Base-by-base conservation (phyloP, 768 basidiomycete species). In the Sporobolomyces phaffii region DNA sequence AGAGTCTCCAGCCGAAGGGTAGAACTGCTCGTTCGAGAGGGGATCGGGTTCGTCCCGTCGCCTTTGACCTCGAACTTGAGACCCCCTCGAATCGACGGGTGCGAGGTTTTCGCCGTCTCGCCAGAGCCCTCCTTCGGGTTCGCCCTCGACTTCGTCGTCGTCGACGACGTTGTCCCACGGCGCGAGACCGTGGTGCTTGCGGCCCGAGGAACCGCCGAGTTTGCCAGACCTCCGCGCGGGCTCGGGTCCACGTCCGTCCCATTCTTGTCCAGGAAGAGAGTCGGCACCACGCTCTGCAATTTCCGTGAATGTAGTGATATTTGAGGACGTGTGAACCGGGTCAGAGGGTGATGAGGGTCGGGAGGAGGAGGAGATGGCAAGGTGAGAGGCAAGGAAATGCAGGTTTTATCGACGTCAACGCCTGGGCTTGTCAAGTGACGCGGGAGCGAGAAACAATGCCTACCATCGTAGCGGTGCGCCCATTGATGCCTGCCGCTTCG, bases 381-480 rank as follows among this genome's bases (percentile, higher is more conserved):
- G 40, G 14, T 24, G 44, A 40, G 10, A 11, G 22, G 24, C 36
- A 22, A 24, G 24, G 28, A 9, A 41, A 53, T 57, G 33, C 17
- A 8, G 10, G 22, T 22, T n/a, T n/a, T n/a, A n/a, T n/a, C n/a
- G 26, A 45, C 28, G 36, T 36, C 52, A 43, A 41, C n/a, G 3
- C 15, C 29, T 28, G 5, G n/a, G 7, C 28, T 34, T 54, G 11
- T 7, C 51, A 50, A 13, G 20, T 1, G 26, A 10, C 28, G 38
- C 9, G 5, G 24, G 3, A 3, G 14, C 34, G 13, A 8, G 24
- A 38, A 28, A 40, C 44, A 22, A 11, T 2, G 6, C 69, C 15
- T n/a, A 71, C 69, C 68, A 26, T 73, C 74, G 60, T 74, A 75
- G 22, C 73, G 69, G 34, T 60, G 34, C 2, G 74, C 75, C 75